Evolutionary conservation across 2,329 filamentous ascomycete species (phyloP), one percentile per base, ranked within the genome.

Genomic region (Pestalotiopsis sp.): DNA sequence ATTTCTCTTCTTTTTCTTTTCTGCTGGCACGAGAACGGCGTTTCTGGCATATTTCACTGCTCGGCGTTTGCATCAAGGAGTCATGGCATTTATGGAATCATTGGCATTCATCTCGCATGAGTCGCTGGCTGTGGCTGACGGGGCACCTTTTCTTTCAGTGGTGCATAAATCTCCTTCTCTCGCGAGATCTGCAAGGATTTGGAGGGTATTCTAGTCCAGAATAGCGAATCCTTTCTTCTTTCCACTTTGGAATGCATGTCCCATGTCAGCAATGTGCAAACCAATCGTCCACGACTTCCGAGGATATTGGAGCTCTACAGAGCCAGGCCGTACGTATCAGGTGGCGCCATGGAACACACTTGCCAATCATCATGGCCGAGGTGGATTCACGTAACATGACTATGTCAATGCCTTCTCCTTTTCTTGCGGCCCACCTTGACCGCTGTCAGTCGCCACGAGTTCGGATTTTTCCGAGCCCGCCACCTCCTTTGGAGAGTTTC

Each of bases 401-500:
- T 62, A 62, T 36, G 14, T 62, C 25, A 40, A 36, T 36, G 14
- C 59, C 31, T 20, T 62, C 31, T 62, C 59, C n/a, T 40, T 62
- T 40, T 62, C 59, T 31, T 38, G 27, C 12, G 31, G n/a, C 31
- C 25, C 59, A 62, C 36, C 31, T 23, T 62, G 27, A 14, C 4
- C n/a, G 17, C 27, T 14, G 31, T 13, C 31, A 38, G n/a, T 31
- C 14, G 31, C 59, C 31, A 40, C 59, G 36, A 62, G 59, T 40
- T 20, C 59, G n/a, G 59, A 36, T 36, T 62, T 62, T 36, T 62
- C 59, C 27, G 59, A 38, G 27, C 36, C 59, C 20, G 31, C 31
- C n/a, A 27, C 7, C 5, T 13, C 38, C 56, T 73, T 74, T 9
- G 73, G 72, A 17, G 72, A 66, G 63, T 77, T 75, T 1, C 87